Base-by-base conservation (phyloP, 805 yeast genomes). In the Myxozyma vanderwaltii region DNA sequence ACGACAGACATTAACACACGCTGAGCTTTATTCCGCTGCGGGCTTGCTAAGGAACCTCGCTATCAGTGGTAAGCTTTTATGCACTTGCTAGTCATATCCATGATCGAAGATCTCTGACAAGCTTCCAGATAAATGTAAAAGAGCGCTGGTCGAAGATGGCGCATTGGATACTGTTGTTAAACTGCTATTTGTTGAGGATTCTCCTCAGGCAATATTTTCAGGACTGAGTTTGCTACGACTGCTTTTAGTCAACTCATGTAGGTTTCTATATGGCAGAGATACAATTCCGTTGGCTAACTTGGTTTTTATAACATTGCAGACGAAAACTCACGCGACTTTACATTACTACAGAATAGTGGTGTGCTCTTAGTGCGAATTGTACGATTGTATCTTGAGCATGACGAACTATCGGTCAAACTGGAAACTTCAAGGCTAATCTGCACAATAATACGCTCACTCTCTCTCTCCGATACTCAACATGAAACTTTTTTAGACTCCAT, bases 41-140 rank as follows among this genome's bases (percentile, higher is more conserved):
- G 60, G 60, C 7, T 10, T 57, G 13, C 46, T 57, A 13, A 51
- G 44, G 38, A 51, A 57, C 23, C 40, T 57, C 10, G 48, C 56
- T 8, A 46, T 57, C n/a, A 31, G 53, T 26, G 47, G 59, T 55
- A 49, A 17, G 53, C n/a, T n/a, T 15, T 24, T 27, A 2, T 23
- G 27, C 21, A 2, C 36, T 10, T 33, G 12, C 36, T 33, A 10
- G 36, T 33, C 13, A 33, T 33, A 33, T 33, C 13, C 12, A 33
- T 10, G 13, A 33, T 10, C 8, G 13, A 33, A 10, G 13, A 8
- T 13, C 21, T 15, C 41, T 38, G 17, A 38, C 43, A 10, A 4
- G 13, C 21, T 4, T 35, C 19, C 23, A 48, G 54, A 45, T 36
- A 29, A 23, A 17, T 43, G 38, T 19, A 51, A 51, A 31, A 35